Conservation (phyloP, 116 monocot genomes). For the Trichopus zeylanicus region DNA sequence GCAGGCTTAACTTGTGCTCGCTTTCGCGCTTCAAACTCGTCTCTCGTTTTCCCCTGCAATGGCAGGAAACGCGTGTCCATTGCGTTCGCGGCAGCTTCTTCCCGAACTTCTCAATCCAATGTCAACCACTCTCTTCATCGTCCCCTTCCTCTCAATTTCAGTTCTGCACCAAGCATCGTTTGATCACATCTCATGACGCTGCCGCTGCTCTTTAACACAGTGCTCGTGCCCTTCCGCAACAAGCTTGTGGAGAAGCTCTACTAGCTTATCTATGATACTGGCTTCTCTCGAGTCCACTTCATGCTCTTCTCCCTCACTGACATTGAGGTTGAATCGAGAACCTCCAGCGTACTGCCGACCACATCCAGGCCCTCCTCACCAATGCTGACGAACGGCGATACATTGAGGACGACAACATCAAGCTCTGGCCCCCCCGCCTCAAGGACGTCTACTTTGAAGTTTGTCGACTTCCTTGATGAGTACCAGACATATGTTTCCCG, state of each 20-base stretch:
- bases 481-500: constrained; percentile 3
- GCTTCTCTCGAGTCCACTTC: background rate
- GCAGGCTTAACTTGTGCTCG: too few relatives aligned
- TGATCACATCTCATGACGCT: background rate
- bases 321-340: constrained; percentile 18
- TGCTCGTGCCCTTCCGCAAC: background rate
- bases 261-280: background rate
- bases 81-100: too few relatives aligned
- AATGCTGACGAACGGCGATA: constrained; percentile 35
- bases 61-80: too few relatives aligned
- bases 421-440: constrained; percentile 29
- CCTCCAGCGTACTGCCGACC: constrained; percentile 8
- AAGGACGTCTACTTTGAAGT: constrained; percentile 18
- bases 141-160: too few relatives aligned
- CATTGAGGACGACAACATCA: constrained; percentile 28
- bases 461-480: constrained; percentile 15
- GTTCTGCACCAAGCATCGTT: too few relatives aligned
- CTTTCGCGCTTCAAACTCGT: too few relatives aligned
- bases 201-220: background rate
- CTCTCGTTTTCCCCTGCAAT: too few relatives aligned
- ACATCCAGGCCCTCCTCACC: constrained; percentile 21
- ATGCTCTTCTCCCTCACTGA: background rate
- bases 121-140: too few relatives aligned
- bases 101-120: too few relatives aligned
- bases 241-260: background rate